Conservation (phyloP, 163 green algal species). For the Chlorella variabilis region DNA sequence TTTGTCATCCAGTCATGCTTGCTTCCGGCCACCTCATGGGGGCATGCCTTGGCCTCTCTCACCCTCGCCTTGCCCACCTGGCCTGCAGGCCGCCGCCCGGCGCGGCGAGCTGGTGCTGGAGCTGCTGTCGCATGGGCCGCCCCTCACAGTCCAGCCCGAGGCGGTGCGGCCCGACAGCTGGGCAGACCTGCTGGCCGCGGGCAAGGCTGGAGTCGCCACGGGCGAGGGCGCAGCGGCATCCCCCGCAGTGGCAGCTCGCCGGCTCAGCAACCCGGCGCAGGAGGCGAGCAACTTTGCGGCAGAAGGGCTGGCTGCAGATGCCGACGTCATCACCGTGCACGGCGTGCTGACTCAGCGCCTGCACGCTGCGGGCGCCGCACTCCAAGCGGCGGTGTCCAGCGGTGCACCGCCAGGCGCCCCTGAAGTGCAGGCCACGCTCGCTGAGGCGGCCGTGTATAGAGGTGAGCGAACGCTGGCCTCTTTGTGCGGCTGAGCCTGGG, state of each 20-base stretch:
- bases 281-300: slow-evolving; percentile 36
- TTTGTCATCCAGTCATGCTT: too few species aligned
- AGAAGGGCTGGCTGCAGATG: slow-evolving; percentile 17
- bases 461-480: too few species aligned
- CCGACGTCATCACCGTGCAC: slow-evolving; percentile 13
- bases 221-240: too few species aligned
- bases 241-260: not conserved
- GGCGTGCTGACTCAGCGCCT: not conserved
- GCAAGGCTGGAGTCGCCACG: not conserved
- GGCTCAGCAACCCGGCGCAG: slow-evolving; percentile 30
- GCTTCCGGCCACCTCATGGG: too few species aligned
- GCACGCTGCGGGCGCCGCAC: not conserved
- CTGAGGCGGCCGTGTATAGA: slow-evolving; percentile 22
- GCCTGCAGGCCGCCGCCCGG: not conserved
- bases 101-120: slow-evolving; percentile 19
- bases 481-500: too few species aligned
- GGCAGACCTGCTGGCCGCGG: slow-evolving; percentile 19
- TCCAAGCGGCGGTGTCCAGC: not conserved
- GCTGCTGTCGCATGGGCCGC: slow-evolving; percentile 8
- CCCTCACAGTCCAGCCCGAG: slow-evolving; percentile 15
- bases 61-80: not conserved
- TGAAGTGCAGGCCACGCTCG: not conserved
- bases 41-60: not conserved
- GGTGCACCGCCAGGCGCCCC: not conserved
- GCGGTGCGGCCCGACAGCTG: slow-evolving; percentile 27